Conservation (phyloP, 352 stramenopile species). For the Pythium aquatile region DNA sequence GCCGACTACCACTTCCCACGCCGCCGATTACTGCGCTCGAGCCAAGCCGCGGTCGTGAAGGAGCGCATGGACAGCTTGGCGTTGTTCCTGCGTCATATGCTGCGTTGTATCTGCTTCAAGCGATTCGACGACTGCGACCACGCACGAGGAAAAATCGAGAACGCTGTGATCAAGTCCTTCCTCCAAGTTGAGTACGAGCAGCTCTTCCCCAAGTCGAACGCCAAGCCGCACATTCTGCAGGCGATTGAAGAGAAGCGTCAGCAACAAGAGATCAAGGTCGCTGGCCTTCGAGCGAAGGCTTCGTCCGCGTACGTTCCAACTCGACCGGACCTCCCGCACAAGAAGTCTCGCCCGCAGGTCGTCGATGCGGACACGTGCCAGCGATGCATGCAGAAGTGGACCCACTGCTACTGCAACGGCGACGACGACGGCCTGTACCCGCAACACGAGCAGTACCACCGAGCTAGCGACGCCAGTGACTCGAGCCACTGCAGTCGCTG, state of each 20-base stretch:
- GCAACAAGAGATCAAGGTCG: conserved; percentile 61
- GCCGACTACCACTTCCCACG: conserved; percentile 77
- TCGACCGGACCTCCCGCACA: conserved; percentile 29
- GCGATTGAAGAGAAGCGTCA: conserved; percentile 72
- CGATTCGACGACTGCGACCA: conserved; percentile 71
- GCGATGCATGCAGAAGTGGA: conserved; percentile 81
- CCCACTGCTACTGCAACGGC: conserved; percentile 86
- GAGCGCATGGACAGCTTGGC: conserved; percentile 84
- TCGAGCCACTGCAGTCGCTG: conserved; percentile 69
- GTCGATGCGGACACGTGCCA: conserved; percentile 74
- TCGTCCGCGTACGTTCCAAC: conserved; percentile 40
- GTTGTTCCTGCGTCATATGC: conserved; percentile 73
- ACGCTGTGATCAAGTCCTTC: conserved; percentile 72
- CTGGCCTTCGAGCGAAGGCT: conserved; percentile 53
- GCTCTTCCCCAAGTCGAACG: conserved; percentile 49
- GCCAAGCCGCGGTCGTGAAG: conserved; percentile 63
- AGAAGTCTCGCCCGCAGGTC: conserved; percentile 35
- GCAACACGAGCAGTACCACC: conserved; percentile 20
- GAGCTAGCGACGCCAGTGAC: conserved; percentile 55
- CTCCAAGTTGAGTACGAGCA: conserved; percentile 68
- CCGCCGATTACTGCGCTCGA: conserved; percentile 72
- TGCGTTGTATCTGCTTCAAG: conserved; percentile 68
- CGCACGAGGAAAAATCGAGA: conserved; percentile 64
- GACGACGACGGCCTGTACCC: conserved; percentile 70
- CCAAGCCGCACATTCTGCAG: conserved; percentile 58